These are phyloP conservation scores for Balakata baccata DNA, from an alignment of 345 rosid species.

Conservation along the genomic window DNA sequence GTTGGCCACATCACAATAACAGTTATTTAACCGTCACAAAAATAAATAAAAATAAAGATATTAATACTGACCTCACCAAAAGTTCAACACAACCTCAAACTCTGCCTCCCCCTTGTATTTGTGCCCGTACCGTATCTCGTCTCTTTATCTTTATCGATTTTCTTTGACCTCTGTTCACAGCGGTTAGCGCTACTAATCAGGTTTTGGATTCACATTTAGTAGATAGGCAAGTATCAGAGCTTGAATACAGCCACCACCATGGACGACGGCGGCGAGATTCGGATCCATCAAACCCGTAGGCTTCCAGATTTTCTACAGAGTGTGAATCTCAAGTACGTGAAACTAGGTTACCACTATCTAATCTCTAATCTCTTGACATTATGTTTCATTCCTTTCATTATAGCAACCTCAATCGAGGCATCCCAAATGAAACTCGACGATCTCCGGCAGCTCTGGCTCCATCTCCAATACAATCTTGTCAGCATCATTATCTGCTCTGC, in stretches of 20 bases:
- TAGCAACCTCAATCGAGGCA: slow-evolving; percentile 6
- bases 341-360: slow-evolving; percentile 13
- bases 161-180: no score
- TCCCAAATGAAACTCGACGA: slow-evolving; percentile 22
- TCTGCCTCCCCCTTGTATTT: not conserved
- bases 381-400: not conserved
- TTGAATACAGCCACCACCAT: slow-evolving; percentile 4
- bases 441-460: slow-evolving; percentile 19
- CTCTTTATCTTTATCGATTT: no score
- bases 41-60: not conserved
- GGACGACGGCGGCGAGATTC: slow-evolving; percentile 27
- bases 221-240: not conserved
- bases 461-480: slow-evolving; percentile 21
- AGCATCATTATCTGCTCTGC: slow-evolving; percentile 18
- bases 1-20: slow-evolving; percentile 3
- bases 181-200: not conserved
- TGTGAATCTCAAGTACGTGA: slow-evolving; percentile 21
- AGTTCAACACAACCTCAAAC: not conserved
- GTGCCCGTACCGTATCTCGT: no score
- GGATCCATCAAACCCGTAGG: slow-evolving; percentile 23
- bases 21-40: slow-evolving; percentile 10
- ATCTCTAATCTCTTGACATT: not conserved
- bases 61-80: not conserved
- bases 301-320: slow-evolving; percentile 27
- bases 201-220: no score